These are phyloP conservation scores for Phaffomyces thermotolerans DNA, from an alignment of 805 yeast species.

Conservation along the genomic window DNA sequence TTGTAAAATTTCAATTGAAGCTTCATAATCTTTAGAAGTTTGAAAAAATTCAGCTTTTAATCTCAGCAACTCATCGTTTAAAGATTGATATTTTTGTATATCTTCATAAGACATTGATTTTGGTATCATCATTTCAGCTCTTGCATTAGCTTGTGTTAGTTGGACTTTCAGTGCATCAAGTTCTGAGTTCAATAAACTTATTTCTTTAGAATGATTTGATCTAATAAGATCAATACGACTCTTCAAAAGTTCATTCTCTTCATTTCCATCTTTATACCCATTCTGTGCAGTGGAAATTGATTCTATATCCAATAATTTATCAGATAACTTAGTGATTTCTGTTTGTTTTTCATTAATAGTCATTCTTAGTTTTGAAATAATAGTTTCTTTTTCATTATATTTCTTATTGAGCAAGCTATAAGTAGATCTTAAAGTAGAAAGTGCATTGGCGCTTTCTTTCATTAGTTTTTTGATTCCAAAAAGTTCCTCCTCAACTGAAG, in stretches of 20 bases:
- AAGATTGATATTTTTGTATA: constrained; percentile 9
- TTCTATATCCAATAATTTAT: constrained; percentile 12
- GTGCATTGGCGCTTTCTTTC: constrained; percentile 10
- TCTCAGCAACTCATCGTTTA: constrained; percentile 12
- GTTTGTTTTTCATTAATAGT: constrained; percentile 14
- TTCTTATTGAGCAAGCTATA: constrained; percentile 8
- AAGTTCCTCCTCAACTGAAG: too few species aligned
- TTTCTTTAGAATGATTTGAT: constrained; percentile 18
- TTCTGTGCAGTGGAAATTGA: constrained; percentile 10
- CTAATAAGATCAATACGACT: constrained; percentile 17
- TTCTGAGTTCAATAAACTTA: constrained; percentile 12
- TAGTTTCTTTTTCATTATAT: constrained; percentile 12
- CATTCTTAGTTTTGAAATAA: constrained; percentile 10
- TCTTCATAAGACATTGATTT: too few species aligned
- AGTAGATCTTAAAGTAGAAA: constrained; percentile 12
- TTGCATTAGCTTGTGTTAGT: too few species aligned
- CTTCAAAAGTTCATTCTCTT: constrained; percentile 18
- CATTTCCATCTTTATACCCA: constrained; percentile 6
- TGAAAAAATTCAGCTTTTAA: constrained; percentile 10
- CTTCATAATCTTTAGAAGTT: constrained; percentile 11
- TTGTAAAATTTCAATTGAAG: constrained; percentile 8
- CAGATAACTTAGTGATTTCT: constrained; percentile 10
- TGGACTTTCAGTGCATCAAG: constrained; percentile 11
- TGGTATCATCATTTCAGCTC: too few species aligned
- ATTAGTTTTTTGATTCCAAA: constrained; percentile 11